Conservation (phyloP, 192 early-diverging fungal species). For the Gonapodya sp. region DNA sequence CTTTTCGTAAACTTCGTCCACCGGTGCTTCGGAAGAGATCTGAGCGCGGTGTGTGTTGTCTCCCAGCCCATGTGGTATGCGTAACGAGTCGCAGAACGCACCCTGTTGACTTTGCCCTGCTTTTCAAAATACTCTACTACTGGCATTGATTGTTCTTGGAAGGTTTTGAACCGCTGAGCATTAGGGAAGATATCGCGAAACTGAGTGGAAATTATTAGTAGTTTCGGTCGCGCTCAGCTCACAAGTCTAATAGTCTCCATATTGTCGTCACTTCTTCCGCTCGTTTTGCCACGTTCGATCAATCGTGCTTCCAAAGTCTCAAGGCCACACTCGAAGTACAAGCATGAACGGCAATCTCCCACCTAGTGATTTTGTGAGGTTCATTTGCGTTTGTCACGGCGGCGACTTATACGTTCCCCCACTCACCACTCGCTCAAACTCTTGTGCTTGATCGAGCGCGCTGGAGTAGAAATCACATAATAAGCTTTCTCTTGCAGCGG, state of each 20-base stretch:
- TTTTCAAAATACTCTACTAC: conserved; percentile 35
- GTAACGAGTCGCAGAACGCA: conserved; percentile 8
- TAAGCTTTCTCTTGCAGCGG: neutral
- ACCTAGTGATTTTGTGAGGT: conserved; percentile 8
- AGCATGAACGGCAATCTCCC: conserved; percentile 5
- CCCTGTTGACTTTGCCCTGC: conserved; percentile 19
- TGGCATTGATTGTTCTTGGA: conserved; percentile 33
- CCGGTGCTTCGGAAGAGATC: conserved; percentile 21
- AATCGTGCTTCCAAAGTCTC: conserved; percentile 19
- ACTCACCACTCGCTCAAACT: conserved; percentile 32
- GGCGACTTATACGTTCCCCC: too few species aligned
- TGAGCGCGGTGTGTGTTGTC: neutral
- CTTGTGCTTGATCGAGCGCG: conserved; percentile 34
- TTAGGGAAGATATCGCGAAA: neutral
- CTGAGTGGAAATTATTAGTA: neutral
- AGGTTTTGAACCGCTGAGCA: conserved; percentile 37
- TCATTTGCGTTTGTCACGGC: too few species aligned
- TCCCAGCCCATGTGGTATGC: neutral
- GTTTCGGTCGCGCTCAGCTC: neutral
- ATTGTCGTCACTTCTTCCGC: conserved; percentile 44
- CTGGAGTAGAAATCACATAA: conserved; percentile 11
- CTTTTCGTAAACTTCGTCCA: conserved; percentile 27
- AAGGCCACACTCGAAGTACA: conserved; percentile 17
- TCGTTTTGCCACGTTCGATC: conserved; percentile 45
- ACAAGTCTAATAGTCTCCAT: conserved; percentile 32